Conservation (phyloP, 768 basidiomycete species). For the Mycena galopus region DNA sequence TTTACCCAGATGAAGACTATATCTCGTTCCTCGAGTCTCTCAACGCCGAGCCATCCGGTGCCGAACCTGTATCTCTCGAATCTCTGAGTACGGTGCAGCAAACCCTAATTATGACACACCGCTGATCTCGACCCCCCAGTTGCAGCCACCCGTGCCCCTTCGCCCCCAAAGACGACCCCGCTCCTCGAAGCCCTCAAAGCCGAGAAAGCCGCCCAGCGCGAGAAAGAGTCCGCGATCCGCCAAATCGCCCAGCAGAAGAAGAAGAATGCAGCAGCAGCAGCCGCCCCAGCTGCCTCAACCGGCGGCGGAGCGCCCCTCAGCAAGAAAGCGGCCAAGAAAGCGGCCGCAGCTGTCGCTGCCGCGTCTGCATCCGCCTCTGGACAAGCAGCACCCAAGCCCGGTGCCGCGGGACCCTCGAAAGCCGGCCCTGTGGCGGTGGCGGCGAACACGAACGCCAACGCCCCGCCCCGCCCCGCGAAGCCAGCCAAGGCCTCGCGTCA, state of each 20-base stretch:
- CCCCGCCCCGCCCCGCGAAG: conserved; percentile 42
- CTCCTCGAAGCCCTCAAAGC: conserved; percentile 94
- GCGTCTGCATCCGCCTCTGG: conserved; percentile 43
- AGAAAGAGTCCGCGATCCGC: conserved; percentile 78
- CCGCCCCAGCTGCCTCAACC: conserved; percentile 34
- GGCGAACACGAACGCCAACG: conserved; percentile 28
- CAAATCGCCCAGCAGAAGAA: conserved; percentile 79
- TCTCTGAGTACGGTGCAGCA: conserved; percentile 64
- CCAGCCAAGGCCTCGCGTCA: conserved; percentile 27
- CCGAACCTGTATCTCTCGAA: conserved; percentile 76
- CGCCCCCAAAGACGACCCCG: conserved; percentile 86
- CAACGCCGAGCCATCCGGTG: conserved; percentile 59
- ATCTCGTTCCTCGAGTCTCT: conserved; percentile 85
- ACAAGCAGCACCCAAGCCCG: conserved; percentile 41
- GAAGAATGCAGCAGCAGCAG: conserved; percentile 45
- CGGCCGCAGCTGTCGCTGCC: conserved; percentile 36
- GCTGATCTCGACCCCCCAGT: conserved; percentile 56
- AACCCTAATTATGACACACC: not conserved
- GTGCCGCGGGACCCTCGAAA: conserved; percentile 45
- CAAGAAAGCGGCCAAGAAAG: conserved; percentile 54
- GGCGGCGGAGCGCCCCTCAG: conserved; percentile 34
- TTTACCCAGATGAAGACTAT: conserved; percentile 79
- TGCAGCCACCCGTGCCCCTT: conserved; percentile 69
- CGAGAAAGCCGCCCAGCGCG: conserved; percentile 78
- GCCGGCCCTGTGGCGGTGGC: conserved; percentile 13